Base-by-base conservation (phyloP, 208 protist genomes). In the Leishmania major region DNA sequence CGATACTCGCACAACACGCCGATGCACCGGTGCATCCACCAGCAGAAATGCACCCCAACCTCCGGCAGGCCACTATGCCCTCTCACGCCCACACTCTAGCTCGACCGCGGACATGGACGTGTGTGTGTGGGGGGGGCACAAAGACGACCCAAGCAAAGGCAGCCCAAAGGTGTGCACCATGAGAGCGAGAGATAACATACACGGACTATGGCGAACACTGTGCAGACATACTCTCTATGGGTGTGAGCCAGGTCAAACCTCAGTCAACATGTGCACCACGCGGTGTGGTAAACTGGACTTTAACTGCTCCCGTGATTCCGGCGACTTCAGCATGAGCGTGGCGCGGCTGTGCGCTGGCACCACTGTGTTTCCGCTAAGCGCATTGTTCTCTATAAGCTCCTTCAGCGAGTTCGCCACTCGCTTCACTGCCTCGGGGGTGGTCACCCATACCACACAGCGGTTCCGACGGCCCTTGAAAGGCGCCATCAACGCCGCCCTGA, bases 261-360 rank as follows among this genome's bases (percentile, higher is more conserved):
- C 73, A 10, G 78, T 84, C 31, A 96, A 79, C 91, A 94, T 93
- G 81, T 96, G 93, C 55, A 96, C 91, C 57, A 94, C 91, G 67
- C 93, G 89, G 66, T 96, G 91, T 25, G 91, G 93, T 57, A 94
- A 75, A n/a, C 78, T 73, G 7, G 89, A 77, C 80, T 92, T 94
- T 8, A 96, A 79, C 79, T 88, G 76, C 79, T 91, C 90, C 10
- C 93, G 88, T 22, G 78, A 73, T 60, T 88, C 74, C 13, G 77
- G 43, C 3, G 90, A 88, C 49, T 88, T 47, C 35, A 96, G 59
- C 31, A 95, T 80, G 57, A 96, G 83, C 8, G 89, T 62, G 22
- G 84, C 93, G 60, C 87, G 88, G 0, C 82, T 85, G n/a, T 87
- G 86, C 45, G 64, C 51, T 22, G 85, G 89, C 53, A 94, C 82